These are phyloP conservation scores for Ceratobasidium sp. DNA, from an alignment of 1,284 basidiomycete genomes.

Conservation along the genomic window DNA sequence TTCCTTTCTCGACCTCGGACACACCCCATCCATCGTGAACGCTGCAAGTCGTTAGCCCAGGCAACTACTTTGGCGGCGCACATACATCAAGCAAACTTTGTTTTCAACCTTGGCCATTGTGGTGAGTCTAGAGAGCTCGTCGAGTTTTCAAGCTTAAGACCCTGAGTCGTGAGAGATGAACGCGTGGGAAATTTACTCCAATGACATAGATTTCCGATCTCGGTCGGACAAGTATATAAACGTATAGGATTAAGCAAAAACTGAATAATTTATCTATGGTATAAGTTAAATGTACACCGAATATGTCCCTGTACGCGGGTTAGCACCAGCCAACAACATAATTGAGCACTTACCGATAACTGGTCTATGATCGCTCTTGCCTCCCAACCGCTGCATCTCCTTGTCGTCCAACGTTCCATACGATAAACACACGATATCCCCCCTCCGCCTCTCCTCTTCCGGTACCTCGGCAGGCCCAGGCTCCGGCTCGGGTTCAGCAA, in stretches of 20 bases:
- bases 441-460: constrained; percentile 49
- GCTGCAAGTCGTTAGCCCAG: constrained; percentile 51
- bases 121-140: not conserved
- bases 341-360: constrained; percentile 35
- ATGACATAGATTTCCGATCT: not conserved
- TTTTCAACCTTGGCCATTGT: constrained; percentile 64
- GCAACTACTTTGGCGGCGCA: constrained; percentile 24
- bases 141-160: too few species aligned
- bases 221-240: not conserved
- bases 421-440: constrained; percentile 70
- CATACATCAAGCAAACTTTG: constrained; percentile 89
- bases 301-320: constrained; percentile 27
- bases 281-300: constrained; percentile 41
- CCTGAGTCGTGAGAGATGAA: not conserved
- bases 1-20: constrained; percentile 72
- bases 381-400: constrained; percentile 75
- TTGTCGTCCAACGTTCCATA: constrained; percentile 79
- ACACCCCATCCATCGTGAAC: constrained; percentile 96
- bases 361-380: constrained; percentile 47
- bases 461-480: constrained; percentile 45
- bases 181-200: constrained; percentile 20
- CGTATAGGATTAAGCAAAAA: not conserved
- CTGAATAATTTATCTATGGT: constrained; percentile 29
- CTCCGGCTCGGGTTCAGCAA: constrained; percentile 53
- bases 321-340: not conserved